A percentile compares a stretch with the other conserved stretches of the same genome.
These are phyloP conservation scores for Epichloe sylvatica DNA, from an alignment of 2,329 filamentous ascomycete species.

Conservation along the genomic window DNA sequence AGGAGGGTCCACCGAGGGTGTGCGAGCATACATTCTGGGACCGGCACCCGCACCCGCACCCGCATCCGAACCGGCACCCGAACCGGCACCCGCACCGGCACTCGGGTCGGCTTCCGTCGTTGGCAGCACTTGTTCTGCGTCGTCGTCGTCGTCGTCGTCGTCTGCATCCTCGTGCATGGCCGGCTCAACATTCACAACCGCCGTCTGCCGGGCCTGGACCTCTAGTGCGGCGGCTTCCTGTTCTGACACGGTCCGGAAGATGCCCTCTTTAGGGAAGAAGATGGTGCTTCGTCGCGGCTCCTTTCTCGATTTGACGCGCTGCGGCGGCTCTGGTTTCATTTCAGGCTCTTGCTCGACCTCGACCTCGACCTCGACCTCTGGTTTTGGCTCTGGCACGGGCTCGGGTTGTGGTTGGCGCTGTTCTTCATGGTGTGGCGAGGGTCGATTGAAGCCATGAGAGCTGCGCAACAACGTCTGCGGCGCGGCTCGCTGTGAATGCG, in stretches of 20 bases:
- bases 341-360: conserved; percentile 12
- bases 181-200: too few relatives aligned
- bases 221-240: conserved; percentile 34
- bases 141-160: not conserved
- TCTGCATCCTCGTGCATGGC: conserved; percentile 8
- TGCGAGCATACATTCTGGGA: conserved; percentile 36
- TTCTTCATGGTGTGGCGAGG: not conserved
- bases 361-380: conserved; percentile 10
- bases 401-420: not conserved
- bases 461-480: not conserved
- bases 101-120: conserved; percentile 18
- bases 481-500: conserved; percentile 7
- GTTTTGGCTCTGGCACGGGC: not conserved
- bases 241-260: conserved; percentile 46
- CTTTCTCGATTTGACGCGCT: conserved; percentile 19
- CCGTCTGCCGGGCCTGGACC: conserved; percentile 17
- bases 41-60: conserved; percentile 13
- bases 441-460: not conserved
- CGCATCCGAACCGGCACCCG: conserved; percentile 14
- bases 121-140: conserved; percentile 7
- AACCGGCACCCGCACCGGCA: too few relatives aligned
- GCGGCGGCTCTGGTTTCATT: conserved; percentile 8
- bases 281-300: conserved; percentile 37
- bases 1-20: conserved; percentile 49
- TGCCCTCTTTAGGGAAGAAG: conserved; percentile 48